phyloP scores from a whole-genome alignment of 2,329 filamentous ascomycete genomes.

The Alternaria alternata region DNA sequence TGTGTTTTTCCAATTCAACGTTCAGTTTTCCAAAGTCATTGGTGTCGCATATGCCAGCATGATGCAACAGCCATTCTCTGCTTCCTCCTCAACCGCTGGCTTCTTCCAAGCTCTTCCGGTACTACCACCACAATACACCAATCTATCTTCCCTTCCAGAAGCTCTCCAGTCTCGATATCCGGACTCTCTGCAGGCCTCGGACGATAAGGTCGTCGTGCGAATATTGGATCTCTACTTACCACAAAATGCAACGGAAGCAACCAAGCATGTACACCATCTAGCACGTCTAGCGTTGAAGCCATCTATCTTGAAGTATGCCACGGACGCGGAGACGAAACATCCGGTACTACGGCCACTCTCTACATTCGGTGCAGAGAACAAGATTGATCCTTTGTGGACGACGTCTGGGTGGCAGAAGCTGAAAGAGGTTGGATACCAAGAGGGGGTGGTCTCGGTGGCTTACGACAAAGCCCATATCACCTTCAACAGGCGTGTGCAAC shows the following conservation, averaged over 20 bases:
- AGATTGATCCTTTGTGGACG: slow-evolving; percentile 66
- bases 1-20: background rate
- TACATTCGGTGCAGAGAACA: slow-evolving; percentile 65
- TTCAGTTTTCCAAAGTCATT: background rate
- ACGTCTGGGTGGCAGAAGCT: slow-evolving; percentile 72
- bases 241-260: slow-evolving; percentile 15
- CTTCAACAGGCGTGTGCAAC: slow-evolving; percentile 65
- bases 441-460: slow-evolving; percentile 67
- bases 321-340: slow-evolving; percentile 71
- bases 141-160: background rate
- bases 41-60: slow-evolving; percentile 27
- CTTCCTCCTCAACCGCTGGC: slow-evolving; percentile 40
- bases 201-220: slow-evolving; percentile 34
- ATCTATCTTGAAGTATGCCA: slow-evolving; percentile 48
- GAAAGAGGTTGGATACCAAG: slow-evolving; percentile 65
- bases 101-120: slow-evolving; percentile 43
- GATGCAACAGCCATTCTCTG: slow-evolving; percentile 9
- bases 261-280: slow-evolving; percentile 28
- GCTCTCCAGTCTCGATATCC: background rate
- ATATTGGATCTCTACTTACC: slow-evolving; percentile 38
- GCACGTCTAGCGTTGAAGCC: slow-evolving; percentile 32
- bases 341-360: slow-evolving; percentile 68
- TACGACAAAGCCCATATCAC: slow-evolving; percentile 63
- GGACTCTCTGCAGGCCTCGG: slow-evolving; percentile 8
- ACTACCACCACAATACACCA: slow-evolving; percentile 38